Base-by-base conservation (phyloP, 495 filamentous ascomycete genomes). In the Tuber melanosporum region DNA sequence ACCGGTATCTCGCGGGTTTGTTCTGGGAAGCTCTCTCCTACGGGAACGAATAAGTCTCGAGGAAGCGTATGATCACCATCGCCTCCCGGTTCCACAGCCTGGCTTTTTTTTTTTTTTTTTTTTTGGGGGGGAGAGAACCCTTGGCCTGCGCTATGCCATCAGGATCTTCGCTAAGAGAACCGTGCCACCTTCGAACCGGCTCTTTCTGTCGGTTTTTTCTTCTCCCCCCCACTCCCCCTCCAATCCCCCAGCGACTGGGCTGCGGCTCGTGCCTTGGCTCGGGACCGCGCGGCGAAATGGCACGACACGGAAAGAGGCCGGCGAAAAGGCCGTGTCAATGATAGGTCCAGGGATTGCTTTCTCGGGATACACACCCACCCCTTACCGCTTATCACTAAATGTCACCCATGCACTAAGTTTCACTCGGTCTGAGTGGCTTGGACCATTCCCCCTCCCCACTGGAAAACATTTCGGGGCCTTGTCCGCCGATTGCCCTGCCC, bases 301-400 rank as follows among this genome's bases (percentile, higher is more conserved):
- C 26, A 66, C n/a, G n/a, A n/a, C 3, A n/a, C 57, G 26, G 57
- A 66, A 66, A n/a, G 57, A 66, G 26, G 57, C 57, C 57, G 57
- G 57, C n/a, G 57, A 66, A 66, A 66, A 66, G 57, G 12, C 57
- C 57, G 57, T n/a, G 57, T 66, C 57, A 66, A 66, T 66, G 57
- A 66, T 66, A 66, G 57, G 57, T 32, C 26, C 26, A 66, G n/a
- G 57, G 57, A 66, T 66, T 32, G 32, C 26, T 66, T 3, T 32
- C 57, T 32, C 17, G 57, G 4, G 12, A 66, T 32, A 32, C 57
- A 66, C n/a, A 17, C 26, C 57, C n/a, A 57, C 57, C 57, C 14
- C 57, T 57, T n/a, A 66, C 26, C n/a, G 15, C 32, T 6, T n/a
- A n/a, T 66, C 57, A 17, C 57, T 66, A 26, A 32, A 66, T 26